Percentiles rank a stretch among this genome's conserved stretches.
These are phyloP conservation scores for Psilocybe azurescens DNA, from an alignment of 768 basidiomycete species.

Conservation along the genomic window DNA sequence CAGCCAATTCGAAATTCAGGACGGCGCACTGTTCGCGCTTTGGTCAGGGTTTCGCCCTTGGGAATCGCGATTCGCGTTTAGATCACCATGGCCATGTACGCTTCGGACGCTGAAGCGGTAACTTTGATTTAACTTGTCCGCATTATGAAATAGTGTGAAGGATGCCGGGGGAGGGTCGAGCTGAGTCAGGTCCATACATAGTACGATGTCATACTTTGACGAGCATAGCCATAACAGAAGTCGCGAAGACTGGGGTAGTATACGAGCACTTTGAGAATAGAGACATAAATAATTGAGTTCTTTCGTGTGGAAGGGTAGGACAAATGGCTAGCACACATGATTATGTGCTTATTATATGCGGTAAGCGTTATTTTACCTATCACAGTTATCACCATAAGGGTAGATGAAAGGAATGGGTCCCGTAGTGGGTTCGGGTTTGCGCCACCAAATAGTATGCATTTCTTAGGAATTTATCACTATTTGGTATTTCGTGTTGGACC, in stretches of 20 bases:
- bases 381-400: slow-evolving; percentile 19
- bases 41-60: background rate
- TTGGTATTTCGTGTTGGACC: background rate
- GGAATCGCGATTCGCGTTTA: slow-evolving; percentile 2
- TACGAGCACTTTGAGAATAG: too few relatives aligned
- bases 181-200: background rate
- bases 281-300: too few relatives aligned
- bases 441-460: slow-evolving; percentile 1
- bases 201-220: background rate
- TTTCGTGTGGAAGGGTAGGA: background rate
- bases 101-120: background rate
- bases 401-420: slow-evolving; percentile 15
- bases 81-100: background rate
- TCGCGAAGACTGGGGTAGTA: background rate
- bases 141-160: background rate
- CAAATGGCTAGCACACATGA: background rate
- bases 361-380: background rate
- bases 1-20: background rate
- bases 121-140: background rate
- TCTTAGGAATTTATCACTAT: slow-evolving; percentile 1
- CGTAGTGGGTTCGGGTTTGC: background rate
- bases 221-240: background rate
- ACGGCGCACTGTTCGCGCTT: background rate
- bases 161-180: background rate
- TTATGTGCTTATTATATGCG: background rate